Evolutionary conservation across 2,329 filamentous ascomycete species (phyloP), one percentile per base, ranked within the genome.

Genomic region (Scleromitrula shiraiana): DNA sequence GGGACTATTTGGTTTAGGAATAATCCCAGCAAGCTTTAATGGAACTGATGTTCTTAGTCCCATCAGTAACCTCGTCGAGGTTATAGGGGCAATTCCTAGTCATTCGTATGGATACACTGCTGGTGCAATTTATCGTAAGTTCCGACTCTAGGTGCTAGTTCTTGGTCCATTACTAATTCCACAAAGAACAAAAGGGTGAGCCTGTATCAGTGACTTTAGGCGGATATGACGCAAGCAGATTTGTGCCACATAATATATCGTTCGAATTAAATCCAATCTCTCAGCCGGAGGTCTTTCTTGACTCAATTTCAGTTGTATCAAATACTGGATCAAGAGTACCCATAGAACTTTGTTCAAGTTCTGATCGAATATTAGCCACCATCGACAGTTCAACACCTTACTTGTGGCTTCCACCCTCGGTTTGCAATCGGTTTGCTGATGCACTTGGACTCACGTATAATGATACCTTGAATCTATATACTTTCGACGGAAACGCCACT

Each of bases 51-150:
- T 75, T 62, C 65, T 75, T 56, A 68, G 76, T 58, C 65, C 76
- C 49, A 59, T 82, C 59, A 67, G 76, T 55, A 65, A 81, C 10
- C 67, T 83, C 43, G 75, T 85, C 36, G 75, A 80, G 59, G 65
- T 72, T 9, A 71, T 75, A 49, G 75, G 76, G 7, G 68, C 67
- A 49, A 84, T 88, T 40, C 80, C 83, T 1, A 88, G 84, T 62
- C 72, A 86, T 53, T 85, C 82, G 35, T 88, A 85, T 61, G 83
- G 82, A 43, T 89, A 82, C 62, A 88, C 85, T 3, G 84, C 84
- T 33, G 85, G 85, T 14, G 83, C 83, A n/a, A 75, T 75, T 52
- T 88, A 88, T 59, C 74, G 81, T 82, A 68, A 63, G 75, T 65
- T 20, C 33, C 22, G 20, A n/a, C n/a, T n/a, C n/a, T 36, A 39